A percentile compares a stretch with the other conserved stretches of the same genome.
Conservation (phyloP, 257 asterid genomes). For the Ophiorrhiza pumila region DNA sequence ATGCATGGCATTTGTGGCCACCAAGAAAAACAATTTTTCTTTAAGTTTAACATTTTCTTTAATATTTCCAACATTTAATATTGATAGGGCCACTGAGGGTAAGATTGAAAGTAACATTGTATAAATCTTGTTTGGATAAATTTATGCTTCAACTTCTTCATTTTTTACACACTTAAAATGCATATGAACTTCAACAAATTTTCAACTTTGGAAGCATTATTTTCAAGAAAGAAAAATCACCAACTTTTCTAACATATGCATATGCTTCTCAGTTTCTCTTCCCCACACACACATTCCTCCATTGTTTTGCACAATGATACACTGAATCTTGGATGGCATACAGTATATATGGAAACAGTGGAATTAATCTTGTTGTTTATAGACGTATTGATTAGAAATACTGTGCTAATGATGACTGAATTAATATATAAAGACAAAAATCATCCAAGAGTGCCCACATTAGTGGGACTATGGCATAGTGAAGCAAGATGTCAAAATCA, state of each 20-base stretch:
- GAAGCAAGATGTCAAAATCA: conserved; percentile 9
- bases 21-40: not conserved
- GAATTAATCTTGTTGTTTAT: no score
- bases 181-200: no score
- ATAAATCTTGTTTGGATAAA: not conserved
- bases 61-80: not conserved
- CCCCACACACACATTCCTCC: no score
- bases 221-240: no score
- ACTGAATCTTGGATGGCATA: no score
- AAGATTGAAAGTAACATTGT: conserved; percentile 9
- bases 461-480: not conserved
- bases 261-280: no score
- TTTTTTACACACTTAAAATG: no score
- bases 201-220: no score
- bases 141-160: not conserved
- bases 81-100: not conserved
- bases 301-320: no score
- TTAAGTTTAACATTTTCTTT: not conserved
- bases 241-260: no score
- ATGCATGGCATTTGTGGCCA: conserved; percentile 13
- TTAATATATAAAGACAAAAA: not conserved
- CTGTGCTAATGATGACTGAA: not conserved
- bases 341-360: no score
- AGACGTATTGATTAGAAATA: no score
- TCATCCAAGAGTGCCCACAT: not conserved